phyloP scores from a whole-genome alignment of 2,329 filamentous ascomycete genomes.

The Fusarium sp. region DNA sequence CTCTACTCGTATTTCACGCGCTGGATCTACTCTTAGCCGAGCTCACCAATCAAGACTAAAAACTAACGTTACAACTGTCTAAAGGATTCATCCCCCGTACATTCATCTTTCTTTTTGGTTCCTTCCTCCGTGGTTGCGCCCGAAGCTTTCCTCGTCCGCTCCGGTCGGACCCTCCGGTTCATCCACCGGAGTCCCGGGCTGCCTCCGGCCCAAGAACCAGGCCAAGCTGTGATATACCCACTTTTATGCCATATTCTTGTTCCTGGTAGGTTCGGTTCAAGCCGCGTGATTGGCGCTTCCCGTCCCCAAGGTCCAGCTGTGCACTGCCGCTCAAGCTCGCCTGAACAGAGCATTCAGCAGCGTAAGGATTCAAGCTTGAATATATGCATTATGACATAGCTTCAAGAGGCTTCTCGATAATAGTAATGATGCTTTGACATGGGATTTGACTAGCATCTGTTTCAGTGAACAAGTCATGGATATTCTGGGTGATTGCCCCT shows the following conservation, averaged over 20 bases:
- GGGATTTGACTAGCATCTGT: not conserved
- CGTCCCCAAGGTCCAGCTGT: constrained; percentile 25
- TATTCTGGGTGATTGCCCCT: constrained; percentile 19
- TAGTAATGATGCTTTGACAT: not conserved
- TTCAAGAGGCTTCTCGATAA: constrained; percentile 4
- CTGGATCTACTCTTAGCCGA: constrained; percentile 23
- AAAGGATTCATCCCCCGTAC: constrained; percentile 1
- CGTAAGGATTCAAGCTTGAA: constrained; percentile 31
- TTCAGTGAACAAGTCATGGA: not conserved
- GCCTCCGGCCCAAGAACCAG: constrained; percentile 30
- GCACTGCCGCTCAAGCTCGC: constrained; percentile 37
- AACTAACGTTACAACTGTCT: not conserved
- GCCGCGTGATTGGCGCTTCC: constrained; percentile 36
- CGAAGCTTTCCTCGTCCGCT: constrained; percentile 25
- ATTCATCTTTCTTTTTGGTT: not conserved
- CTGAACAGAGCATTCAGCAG: constrained; percentile 44
- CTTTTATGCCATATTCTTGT: constrained; percentile 14
- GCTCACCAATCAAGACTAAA: constrained; percentile 2
- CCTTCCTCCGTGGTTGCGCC: constrained; percentile 23
- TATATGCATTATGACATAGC: constrained; percentile 20
- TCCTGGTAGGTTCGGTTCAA: constrained; percentile 28
- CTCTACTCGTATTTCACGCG: constrained; percentile 20
- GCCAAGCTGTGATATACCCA: constrained; percentile 1
- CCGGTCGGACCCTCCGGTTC: constrained; percentile 36
- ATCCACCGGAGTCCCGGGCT: constrained; percentile 32